These are phyloP conservation scores for Hymenoscyphus salicellus DNA, from an alignment of 2,329 filamentous ascomycete genomes.

Conservation along the genomic window DNA sequence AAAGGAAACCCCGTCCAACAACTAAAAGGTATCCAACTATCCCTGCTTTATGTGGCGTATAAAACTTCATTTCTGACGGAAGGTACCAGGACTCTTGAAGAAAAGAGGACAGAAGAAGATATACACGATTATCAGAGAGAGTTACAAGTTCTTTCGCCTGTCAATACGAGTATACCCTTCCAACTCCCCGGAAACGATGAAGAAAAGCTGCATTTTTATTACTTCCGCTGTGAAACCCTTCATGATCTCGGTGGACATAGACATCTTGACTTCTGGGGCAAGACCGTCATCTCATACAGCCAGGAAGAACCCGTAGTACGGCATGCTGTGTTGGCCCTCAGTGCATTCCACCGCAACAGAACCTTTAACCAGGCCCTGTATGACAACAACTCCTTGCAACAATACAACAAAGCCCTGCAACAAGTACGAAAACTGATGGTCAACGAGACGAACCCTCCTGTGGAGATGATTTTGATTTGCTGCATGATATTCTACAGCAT, in stretches of 20 bases:
- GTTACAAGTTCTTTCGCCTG: background rate
- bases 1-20: background rate
- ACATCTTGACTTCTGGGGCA: background rate
- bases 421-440: background rate
- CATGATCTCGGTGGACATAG: background rate
- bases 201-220: constrained; percentile 2
- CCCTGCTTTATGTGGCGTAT: background rate
- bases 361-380: background rate
- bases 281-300: background rate
- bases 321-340: background rate
- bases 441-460: background rate
- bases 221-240: constrained; percentile 1
- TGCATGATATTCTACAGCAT: constrained; percentile 1
- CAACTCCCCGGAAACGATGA: constrained; percentile 2
- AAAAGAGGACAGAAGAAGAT: background rate
- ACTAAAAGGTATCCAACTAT: background rate
- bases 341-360: background rate
- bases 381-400: background rate
- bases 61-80: background rate
- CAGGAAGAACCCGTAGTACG: background rate
- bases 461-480: background rate
- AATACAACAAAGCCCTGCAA: background rate
- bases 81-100: background rate
- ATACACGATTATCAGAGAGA: background rate
- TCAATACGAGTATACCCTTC: background rate